Evolutionary conservation across 495 filamentous ascomycete species (phyloP).

Genomic region (Penicillium lividum): DNA sequence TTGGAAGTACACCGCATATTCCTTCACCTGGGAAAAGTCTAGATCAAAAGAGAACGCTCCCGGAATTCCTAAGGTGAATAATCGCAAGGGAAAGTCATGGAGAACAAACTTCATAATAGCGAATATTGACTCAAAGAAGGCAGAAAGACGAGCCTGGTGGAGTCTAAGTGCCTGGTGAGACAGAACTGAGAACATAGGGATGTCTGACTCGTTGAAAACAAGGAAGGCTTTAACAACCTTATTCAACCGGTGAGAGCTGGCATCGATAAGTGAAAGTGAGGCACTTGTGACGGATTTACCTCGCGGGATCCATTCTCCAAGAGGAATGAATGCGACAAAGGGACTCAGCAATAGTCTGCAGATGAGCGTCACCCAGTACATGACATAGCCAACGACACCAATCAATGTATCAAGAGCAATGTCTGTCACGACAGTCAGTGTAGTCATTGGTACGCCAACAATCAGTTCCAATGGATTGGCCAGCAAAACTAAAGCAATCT

Average conservation of each 20-base stretch:
- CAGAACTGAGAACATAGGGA: slow-evolving; percentile 60
- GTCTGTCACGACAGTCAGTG: slow-evolving; percentile 70
- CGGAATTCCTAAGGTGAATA: slow-evolving; percentile 30
- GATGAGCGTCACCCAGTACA: slow-evolving; percentile 53
- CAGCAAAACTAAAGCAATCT: slow-evolving; percentile 73
- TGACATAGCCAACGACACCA: slow-evolving; percentile 54
- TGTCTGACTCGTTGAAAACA: slow-evolving; percentile 54
- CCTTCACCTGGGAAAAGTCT: slow-evolving; percentile 16
- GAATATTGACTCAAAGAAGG: slow-evolving; percentile 23
- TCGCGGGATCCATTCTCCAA: slow-evolving; percentile 40
- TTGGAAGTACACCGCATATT: slow-evolving; percentile 15
- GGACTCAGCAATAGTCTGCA: slow-evolving; percentile 48
- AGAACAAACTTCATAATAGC: slow-evolving; percentile 34
- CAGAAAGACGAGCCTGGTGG: slow-evolving; percentile 45
- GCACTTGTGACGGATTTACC: slow-evolving; percentile 45
- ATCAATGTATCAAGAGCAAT: slow-evolving; percentile 64
- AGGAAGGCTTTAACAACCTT: slow-evolving; percentile 48
- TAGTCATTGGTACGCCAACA: slow-evolving; percentile 67
- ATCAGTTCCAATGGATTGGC: slow-evolving; percentile 73
- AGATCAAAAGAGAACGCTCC: slow-evolving; percentile 23
- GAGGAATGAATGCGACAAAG: slow-evolving; percentile 41
- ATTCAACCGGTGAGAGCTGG: slow-evolving; percentile 42
- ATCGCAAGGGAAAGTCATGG: slow-evolving; percentile 40
- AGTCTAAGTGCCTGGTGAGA: slow-evolving; percentile 59
- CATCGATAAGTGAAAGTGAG: slow-evolving; percentile 49